phyloP scores from a whole-genome alignment of 805 yeast species.

The Saccharomycodes ludwigii region DNA sequence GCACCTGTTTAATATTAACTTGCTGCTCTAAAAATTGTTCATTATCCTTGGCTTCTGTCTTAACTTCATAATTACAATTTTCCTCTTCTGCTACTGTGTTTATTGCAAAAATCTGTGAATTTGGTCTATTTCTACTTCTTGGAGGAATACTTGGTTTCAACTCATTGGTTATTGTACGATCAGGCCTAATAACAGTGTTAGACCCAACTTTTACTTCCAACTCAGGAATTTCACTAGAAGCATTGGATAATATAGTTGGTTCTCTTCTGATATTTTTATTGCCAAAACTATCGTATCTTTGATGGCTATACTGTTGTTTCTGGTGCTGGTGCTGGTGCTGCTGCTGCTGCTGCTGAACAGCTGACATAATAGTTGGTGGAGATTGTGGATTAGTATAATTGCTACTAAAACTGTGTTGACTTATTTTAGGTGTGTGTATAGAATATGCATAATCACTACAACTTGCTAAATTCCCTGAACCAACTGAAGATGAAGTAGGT shows the following conservation, averaged over 20 bases:
- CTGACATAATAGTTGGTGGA: neutral
- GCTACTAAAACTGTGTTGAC: neutral
- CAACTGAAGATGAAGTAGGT: constrained; percentile 10
- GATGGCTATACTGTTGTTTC: neutral
- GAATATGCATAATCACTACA: constrained; percentile 9
- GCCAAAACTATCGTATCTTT: too few species aligned
- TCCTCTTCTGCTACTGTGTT: neutral
- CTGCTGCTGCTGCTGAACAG: neutral
- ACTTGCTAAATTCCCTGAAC: constrained; percentile 14
- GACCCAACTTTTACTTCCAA: neutral
- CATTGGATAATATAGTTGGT: neutral
- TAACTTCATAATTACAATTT: neutral
- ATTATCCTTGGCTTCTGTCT: neutral
- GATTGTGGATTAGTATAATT: too few species aligned
- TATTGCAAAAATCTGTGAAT: constrained; percentile 13
- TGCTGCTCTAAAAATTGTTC: neutral
- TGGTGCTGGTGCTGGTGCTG: neutral
- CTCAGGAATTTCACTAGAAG: neutral
- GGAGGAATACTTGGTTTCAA: constrained; percentile 23
- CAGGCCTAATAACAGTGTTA: neutral
- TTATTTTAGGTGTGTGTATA: neutral
- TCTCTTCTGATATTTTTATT: neutral
- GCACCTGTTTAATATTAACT: neutral
- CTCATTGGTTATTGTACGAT: constrained; percentile 12
- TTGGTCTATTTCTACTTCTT: constrained; percentile 22